Evolutionary conservation across 169 alveolate species (phyloP), one percentile per base, ranked within the genome.

Genomic region (Cryptosporidium canis): DNA sequence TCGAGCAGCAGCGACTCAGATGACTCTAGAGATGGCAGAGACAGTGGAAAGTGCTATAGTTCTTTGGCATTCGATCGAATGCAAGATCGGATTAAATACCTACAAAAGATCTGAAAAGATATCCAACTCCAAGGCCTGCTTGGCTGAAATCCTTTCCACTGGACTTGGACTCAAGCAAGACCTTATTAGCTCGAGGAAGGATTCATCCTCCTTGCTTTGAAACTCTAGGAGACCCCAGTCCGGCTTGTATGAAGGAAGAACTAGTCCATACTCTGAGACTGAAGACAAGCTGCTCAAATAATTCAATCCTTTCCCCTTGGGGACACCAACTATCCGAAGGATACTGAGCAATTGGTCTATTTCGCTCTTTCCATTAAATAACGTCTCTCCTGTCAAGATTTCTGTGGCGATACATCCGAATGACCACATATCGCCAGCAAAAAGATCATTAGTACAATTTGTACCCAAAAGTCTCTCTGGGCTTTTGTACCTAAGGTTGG

Each of bases 391-490:
- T 31, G 90, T 83, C 9, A 93, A 92, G 67, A 93, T 65, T 45
- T 94, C 95, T 12, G 66, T 43, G n/a, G 83, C 53, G 5, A 96
- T 93, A 44, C 97, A 94, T 47, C 98, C 98, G n/a, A 93, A 90
- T 51, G 96, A 92, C 97, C 98, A 95, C 11, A 95, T 93, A 90
- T 95, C 98, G 41, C 95, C 83, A 29, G 97, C 95, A 29, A 29
- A 51, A n/a, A 70, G 47, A 27, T 70, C 84, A 16, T 12, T 21
- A 33, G 31, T 29, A 70, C 53, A 51, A 37, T 58, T 77, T 56
- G 87, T 77, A 11, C 87, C 87, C 58, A 77, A 61, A 18, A 77
- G 58, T 24, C 70, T 77, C 27, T 77, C 87, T 12, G 87, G 87
- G 37, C 87, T 77, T 61, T 61, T 58, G 27, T 77, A 77, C n/a